Evolutionary conservation across 1,284 basidiomycete genomes (phyloP).

Genomic region (Marasmius oreades): DNA sequence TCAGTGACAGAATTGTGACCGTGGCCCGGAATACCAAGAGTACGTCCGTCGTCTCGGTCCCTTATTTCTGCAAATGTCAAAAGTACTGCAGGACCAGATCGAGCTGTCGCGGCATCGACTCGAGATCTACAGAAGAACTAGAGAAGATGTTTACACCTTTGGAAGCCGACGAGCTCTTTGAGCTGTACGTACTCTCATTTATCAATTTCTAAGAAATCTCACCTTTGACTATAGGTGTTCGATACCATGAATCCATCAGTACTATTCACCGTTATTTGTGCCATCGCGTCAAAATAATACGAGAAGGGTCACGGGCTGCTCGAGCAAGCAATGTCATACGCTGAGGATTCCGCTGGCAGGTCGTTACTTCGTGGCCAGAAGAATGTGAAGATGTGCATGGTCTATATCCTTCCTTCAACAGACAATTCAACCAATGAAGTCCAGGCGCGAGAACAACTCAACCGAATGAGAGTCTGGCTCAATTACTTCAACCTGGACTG

Average conservation of each 20-base stretch:
- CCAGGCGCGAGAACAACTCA: slow-evolving; percentile 79
- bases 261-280: slow-evolving; percentile 81
- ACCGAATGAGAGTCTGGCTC: slow-evolving; percentile 82
- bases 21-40: too few species aligned
- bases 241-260: slow-evolving; percentile 72
- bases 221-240: slow-evolving; percentile 46
- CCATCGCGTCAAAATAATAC: slow-evolving; percentile 73
- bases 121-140: too few species aligned
- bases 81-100: too few species aligned
- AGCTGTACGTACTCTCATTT: slow-evolving; percentile 53
- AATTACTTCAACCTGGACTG: slow-evolving; percentile 86
- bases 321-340: slow-evolving; percentile 62
- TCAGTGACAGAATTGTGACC: too few species aligned
- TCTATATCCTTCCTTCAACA: slow-evolving; percentile 69
- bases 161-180: slow-evolving; percentile 77
- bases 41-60: too few species aligned
- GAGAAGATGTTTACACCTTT: slow-evolving; percentile 65
- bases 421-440: slow-evolving; percentile 65
- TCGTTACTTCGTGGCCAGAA: slow-evolving; percentile 71
- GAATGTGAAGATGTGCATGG: slow-evolving; percentile 71
- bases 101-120: too few species aligned
- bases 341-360: slow-evolving; percentile 68
- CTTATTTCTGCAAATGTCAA: too few species aligned
- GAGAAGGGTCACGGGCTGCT: slow-evolving; percentile 63
- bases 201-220: slow-evolving; percentile 1